Evolutionary conservation across 1,139 yeast species (phyloP).

Genomic region (Dujonia santamariae): DNA sequence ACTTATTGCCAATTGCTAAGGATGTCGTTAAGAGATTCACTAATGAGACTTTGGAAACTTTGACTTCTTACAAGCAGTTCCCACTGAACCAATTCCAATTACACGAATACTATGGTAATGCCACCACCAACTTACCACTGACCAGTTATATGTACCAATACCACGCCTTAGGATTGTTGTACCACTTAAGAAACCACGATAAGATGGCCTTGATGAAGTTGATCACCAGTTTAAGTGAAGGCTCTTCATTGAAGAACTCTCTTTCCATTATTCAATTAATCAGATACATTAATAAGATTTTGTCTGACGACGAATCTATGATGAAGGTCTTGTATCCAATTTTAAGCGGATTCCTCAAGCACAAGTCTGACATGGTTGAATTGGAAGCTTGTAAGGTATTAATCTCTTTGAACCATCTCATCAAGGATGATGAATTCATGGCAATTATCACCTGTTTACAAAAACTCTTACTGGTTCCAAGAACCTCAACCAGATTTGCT

Average conservation of each 20-base stretch:
- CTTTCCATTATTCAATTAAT: constrained; percentile 83
- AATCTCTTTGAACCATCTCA: constrained; percentile 55
- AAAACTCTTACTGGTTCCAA: constrained; percentile 78
- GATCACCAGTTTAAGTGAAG: constrained; percentile 73
- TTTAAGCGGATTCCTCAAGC: constrained; percentile 68
- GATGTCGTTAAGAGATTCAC: constrained; percentile 93
- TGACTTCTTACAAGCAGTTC: constrained; percentile 64
- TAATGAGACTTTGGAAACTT: constrained; percentile 89
- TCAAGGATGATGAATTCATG: constrained; percentile 61
- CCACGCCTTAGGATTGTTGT: constrained; percentile 90
- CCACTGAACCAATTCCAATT: constrained; percentile 55
- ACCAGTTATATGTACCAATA: constrained; percentile 87
- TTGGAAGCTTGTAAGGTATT: constrained; percentile 91
- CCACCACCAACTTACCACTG: constrained; percentile 52
- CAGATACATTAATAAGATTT: constrained; percentile 72
- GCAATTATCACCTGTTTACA: constrained; percentile 71
- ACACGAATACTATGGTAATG: constrained; percentile 52
- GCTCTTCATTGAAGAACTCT: constrained; percentile 62
- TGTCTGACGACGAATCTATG: constrained; percentile 56
- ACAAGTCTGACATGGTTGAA: constrained; percentile 87
- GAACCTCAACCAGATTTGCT: constrained; percentile 87
- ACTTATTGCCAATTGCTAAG: constrained; percentile 82
- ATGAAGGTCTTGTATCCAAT: constrained; percentile 58
- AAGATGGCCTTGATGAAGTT: constrained; percentile 91
- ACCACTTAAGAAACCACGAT: constrained; percentile 86